A percentile compares a stretch with the other conserved stretches of the same genome.
phyloP scores from a whole-genome alignment of 495 filamentous ascomycete species.

The Xylaria grammica region DNA sequence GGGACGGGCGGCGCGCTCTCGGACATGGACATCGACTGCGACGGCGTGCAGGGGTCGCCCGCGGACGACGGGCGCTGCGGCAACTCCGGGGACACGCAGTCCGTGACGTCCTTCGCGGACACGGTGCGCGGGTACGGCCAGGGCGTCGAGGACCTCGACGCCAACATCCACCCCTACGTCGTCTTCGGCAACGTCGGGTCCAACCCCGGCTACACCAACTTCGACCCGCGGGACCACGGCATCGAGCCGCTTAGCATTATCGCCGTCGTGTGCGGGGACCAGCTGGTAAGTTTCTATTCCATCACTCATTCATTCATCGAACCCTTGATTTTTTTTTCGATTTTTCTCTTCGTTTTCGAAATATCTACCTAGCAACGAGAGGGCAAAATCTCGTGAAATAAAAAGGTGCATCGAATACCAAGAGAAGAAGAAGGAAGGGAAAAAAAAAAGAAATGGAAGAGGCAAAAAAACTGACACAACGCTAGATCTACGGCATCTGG shows the following conservation, averaged over 20 bases:
- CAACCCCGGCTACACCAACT: slow-evolving; percentile 48
- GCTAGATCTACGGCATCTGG: slow-evolving; percentile 69
- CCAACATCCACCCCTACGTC: slow-evolving; percentile 67
- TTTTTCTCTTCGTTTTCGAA: not conserved
- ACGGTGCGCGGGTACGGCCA: slow-evolving; percentile 46
- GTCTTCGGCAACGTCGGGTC: slow-evolving; percentile 65
- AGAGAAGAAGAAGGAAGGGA: too few species aligned
- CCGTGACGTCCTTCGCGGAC: slow-evolving; percentile 60
- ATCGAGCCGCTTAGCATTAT: slow-evolving; percentile 67
- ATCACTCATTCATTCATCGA: not conserved
- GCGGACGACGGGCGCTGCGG: slow-evolving; percentile 57
- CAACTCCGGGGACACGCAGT: slow-evolving; percentile 57
- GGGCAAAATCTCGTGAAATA: too few species aligned
- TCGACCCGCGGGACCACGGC: slow-evolving; percentile 55
- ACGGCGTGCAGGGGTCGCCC: slow-evolving; percentile 56
- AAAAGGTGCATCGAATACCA: too few species aligned
- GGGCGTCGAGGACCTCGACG: slow-evolving; percentile 62
- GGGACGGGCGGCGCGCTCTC: slow-evolving; percentile 38
- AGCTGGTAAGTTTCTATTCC: slow-evolving; percentile 50
- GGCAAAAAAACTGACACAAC: not conserved
- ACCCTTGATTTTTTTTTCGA: not conserved
- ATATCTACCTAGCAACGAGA: not conserved
- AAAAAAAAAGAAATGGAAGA: not conserved
- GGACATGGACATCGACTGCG: slow-evolving; percentile 74
- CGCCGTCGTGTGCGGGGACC: slow-evolving; percentile 63